Evolutionary conservation across 2,329 filamentous ascomycete species (phyloP).

Genomic region (Ophiognomonia clavigignenti-juglandacearum): DNA sequence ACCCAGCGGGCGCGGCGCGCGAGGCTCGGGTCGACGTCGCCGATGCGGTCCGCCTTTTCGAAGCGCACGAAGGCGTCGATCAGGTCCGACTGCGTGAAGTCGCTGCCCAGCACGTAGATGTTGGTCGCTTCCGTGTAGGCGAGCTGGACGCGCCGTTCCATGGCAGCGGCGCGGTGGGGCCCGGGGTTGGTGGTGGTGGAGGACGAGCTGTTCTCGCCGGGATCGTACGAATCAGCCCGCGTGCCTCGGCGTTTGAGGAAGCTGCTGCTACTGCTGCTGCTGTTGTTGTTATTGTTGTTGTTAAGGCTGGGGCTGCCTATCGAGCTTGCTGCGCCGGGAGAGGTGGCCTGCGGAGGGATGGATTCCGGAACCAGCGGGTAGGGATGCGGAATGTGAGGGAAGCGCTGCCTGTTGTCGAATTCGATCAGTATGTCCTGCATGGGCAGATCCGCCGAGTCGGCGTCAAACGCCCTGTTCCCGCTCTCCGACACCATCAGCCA

Average conservation of each 20-base stretch:
- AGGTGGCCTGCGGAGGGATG: constrained; percentile 27
- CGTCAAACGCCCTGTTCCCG: constrained; percentile 40
- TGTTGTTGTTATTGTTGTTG: too few species aligned
- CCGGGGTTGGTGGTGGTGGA: constrained; percentile 14
- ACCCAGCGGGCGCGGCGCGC: constrained; percentile 58
- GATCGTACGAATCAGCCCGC: constrained; percentile 25
- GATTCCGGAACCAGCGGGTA: constrained; percentile 60
- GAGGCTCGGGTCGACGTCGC: constrained; percentile 47
- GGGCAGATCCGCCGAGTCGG: constrained; percentile 50
- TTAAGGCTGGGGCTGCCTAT: neutral
- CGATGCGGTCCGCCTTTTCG: constrained; percentile 48
- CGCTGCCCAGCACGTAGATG: constrained; percentile 49
- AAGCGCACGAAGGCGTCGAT: constrained; percentile 52
- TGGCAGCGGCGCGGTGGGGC: constrained; percentile 20
- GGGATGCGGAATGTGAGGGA: constrained; percentile 63
- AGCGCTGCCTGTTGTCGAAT: constrained; percentile 58
- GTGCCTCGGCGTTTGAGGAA: constrained; percentile 24
- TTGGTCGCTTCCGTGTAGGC: constrained; percentile 58
- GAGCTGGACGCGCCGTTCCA: constrained; percentile 49
- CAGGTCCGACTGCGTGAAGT: constrained; percentile 47
- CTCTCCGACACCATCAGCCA: constrained; percentile 56
- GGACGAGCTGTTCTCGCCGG: neutral
- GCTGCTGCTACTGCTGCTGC: neutral
- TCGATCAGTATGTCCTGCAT: constrained; percentile 62
- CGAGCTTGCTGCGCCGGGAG: constrained; percentile 6